Conservation (phyloP, 169 alveolate species). For the Plasmodium gallinaceum region DNA sequence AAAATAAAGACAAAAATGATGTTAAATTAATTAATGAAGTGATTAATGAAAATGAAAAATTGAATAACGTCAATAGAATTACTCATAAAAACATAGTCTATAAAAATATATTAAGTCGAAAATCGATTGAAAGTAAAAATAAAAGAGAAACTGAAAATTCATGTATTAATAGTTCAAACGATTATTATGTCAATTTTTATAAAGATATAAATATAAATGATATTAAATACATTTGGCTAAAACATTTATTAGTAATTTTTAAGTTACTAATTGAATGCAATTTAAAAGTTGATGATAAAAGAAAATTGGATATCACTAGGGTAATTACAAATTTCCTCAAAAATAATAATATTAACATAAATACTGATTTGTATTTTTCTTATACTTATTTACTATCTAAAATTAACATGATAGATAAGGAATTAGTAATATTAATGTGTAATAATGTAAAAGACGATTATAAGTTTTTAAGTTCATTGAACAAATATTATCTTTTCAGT, state of each 20-base stretch:
- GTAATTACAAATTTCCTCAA: conserved; percentile 28
- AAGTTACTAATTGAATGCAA: conserved; percentile 33
- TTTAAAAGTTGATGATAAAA: conserved; percentile 31
- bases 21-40: background rate
- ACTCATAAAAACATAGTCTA: background rate
- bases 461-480: conserved; percentile 16
- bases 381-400: conserved; percentile 24
- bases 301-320: conserved; percentile 22
- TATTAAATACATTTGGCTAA: conserved; percentile 34
- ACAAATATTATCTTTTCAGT: conserved; percentile 43
- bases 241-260: conserved; percentile 33
- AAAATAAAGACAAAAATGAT: background rate
- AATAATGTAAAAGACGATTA: background rate
- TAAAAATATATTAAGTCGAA: background rate
- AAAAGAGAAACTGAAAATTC: background rate
- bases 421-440: conserved; percentile 28
- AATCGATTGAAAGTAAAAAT: background rate
- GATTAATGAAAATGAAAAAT: background rate
- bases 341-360: background rate
- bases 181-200: background rate
- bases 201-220: conserved; percentile 6
- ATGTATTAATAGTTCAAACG: background rate
- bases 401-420: conserved; percentile 40
- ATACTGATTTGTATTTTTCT: conserved; percentile 20
- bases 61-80: background rate